These are phyloP conservation scores for Aspergillus sergii DNA, from an alignment of 2,329 filamentous ascomycete genomes.

Conservation along the genomic window DNA sequence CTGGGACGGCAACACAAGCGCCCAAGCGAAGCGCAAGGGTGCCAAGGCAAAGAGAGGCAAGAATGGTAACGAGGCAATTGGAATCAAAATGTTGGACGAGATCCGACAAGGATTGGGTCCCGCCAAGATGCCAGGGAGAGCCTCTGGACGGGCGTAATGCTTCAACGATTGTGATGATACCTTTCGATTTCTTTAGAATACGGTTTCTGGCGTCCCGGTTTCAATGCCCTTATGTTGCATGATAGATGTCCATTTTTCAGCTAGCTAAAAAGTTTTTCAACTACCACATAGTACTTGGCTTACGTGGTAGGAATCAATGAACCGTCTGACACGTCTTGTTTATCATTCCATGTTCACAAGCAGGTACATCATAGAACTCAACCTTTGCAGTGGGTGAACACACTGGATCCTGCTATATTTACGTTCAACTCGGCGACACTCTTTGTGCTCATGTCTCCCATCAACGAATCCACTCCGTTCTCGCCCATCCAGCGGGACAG, in stretches of 20 bases:
- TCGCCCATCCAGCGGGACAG: slow-evolving; percentile 13
- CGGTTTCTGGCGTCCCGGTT: slow-evolving; percentile 4
- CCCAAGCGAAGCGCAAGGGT: slow-evolving; percentile 46
- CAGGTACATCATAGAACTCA: background rate
- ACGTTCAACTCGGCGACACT: background rate
- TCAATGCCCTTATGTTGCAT: slow-evolving; percentile 6
- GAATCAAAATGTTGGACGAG: slow-evolving; percentile 88
- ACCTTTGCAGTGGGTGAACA: background rate
- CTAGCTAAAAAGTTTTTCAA: background rate
- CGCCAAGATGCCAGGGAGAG: slow-evolving; percentile 58
- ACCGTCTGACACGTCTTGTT: background rate
- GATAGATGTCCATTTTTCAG: background rate
- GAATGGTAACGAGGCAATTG: slow-evolving; percentile 77
- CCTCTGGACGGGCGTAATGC: slow-evolving; percentile 35
- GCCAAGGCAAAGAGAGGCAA: slow-evolving; percentile 65
- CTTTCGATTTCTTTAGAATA: slow-evolving; percentile 18
- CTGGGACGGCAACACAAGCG: slow-evolving; percentile 48
- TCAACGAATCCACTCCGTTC: slow-evolving; percentile 28
- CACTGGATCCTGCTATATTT: background rate
- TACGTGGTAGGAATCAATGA: background rate
- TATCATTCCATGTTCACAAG: background rate
- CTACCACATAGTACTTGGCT: background rate
- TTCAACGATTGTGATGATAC: slow-evolving; percentile 23
- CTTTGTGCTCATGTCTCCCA: slow-evolving; percentile 8
- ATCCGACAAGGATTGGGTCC: slow-evolving; percentile 79